Evolutionary conservation across 75 land plant genomes (phyloP), one percentile per base, ranked within the genome.

Genomic region (Sequoiadendron giganteum): DNA sequence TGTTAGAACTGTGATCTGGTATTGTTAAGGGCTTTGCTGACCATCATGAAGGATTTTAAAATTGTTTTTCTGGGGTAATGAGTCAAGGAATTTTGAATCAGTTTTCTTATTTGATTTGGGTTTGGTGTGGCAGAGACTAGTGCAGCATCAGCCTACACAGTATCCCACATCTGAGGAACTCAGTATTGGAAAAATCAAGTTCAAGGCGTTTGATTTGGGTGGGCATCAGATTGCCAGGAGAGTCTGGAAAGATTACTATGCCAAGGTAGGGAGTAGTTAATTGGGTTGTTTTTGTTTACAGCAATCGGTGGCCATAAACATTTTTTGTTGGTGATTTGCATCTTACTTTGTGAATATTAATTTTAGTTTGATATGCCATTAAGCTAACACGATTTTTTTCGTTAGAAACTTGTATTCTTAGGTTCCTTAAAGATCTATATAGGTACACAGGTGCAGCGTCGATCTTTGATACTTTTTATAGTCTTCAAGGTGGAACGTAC

Each of bases 221-320:
- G 96, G 96, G 14, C 96, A 95, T 86, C 95, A 95, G 92, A 95
- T 95, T 70, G 95, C 95, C 88, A 91, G 96, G 70, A 88, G 96
- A 36, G 94, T 95, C 25, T 79, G 95, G 95, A 94, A 94, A 61
- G 95, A 94, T 85, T 94, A 93, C 84, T 93, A 94, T 86, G 92
- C 95, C 40, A 93, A 93, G 95, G 95, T 94, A 75, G 32, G 76
- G 13, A 34, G 34, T 14, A 75, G 38, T 34, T 34, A 11, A 32
- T 34, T 75, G 14, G 13, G 32, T 34, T 34, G 36, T 75, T 30
- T 32, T 72, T 72, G 13, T 72, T 72, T n/a, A n/a, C 14, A 25
- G 32, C 36, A 72, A 9, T 32, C n/a, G n/a, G 36, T 58, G 30
- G 34, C 14, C 30, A 8, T 9, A 52, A 52, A 10, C 36, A 25